Evolutionary conservation across 306 rosid genomes (phyloP), one percentile per base, ranked within the genome.

Genomic region (Mucuna pruriens): DNA sequence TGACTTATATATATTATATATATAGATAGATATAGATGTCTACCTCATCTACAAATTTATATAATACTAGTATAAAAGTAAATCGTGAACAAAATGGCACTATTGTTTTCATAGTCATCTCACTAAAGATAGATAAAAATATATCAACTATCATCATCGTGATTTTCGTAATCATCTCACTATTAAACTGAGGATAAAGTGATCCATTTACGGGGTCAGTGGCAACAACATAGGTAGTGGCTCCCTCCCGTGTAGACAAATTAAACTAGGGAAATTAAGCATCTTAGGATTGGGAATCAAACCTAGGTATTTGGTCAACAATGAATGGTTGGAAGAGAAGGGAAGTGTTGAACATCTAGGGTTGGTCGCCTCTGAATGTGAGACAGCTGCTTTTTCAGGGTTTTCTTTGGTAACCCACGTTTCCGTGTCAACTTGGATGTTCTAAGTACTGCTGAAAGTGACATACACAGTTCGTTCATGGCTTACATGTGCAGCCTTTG

Each of bases 211-310:
- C 85, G 78, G 89, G 83, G 77, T 83, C 36, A 86, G 80, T 73
- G 89, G 89, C 95, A 83, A 80, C 92, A 88, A 83, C 90, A 73
- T 42, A 81, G 89, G 87, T 11, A 66, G 67, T 80, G 84, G 94
- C 82, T 83, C 84, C 97, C 94, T 79, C 68, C 42, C 7, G 45
- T 15, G 85, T 83, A 75, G 87, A 91, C 96, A 91, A 38, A 76
- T 66, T 58, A 64, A 79, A 67, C 46, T 49, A 71, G 22, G 62
- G 70, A 78, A 39, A n/a, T 40, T 17, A 55, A 79, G 75, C 22
- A 62, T 34, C 1, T 36, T 22, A 39, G 71, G 75, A 26, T 79
- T 81, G 60, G 84, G 23, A 44, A 8, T 49, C 79, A 54, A 70
- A 79, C 81, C 71, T 12, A 4, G 26, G 2, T 33, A 64, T 15